A percentile compares a stretch with the other conserved stretches of the same genome.
Conservation (phyloP, 2,329 filamentous ascomycete genomes). For the Penicillium corylophilum region DNA sequence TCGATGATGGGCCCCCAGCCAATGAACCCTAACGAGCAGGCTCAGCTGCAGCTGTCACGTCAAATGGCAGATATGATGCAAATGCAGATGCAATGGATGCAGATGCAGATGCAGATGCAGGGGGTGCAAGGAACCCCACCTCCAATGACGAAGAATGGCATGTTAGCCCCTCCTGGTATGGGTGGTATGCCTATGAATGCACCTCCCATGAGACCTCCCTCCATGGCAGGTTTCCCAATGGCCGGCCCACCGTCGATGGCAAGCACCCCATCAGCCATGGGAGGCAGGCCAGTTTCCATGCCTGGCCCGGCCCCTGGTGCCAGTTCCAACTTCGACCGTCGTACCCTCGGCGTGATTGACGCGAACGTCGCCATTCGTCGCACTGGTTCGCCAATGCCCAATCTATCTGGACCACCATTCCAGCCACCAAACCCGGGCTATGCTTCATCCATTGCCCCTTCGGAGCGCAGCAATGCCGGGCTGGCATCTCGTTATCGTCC, state of each 20-base stretch:
- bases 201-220: constrained; percentile 21
- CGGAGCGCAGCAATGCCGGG: constrained; percentile 90
- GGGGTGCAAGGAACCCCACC: constrained; percentile 36
- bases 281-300: constrained; percentile 50
- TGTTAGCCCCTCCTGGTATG: constrained; percentile 20
- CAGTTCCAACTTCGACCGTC: constrained; percentile 45
- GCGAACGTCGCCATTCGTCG: constrained; percentile 51
- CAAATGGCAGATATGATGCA: constrained; percentile 88
- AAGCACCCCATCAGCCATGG: constrained; percentile 24
- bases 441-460: constrained; percentile 88
- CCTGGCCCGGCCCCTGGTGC: constrained; percentile 29
- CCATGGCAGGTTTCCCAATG: constrained; percentile 15
- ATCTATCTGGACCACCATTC: constrained; percentile 30
- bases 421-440: constrained; percentile 53
- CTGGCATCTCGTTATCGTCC: constrained; percentile 87
- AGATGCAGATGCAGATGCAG: constrained; percentile 66
- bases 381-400: constrained; percentile 36
- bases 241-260: constrained; percentile 10
- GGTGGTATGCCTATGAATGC: constrained; percentile 13
- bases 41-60: constrained; percentile 75
- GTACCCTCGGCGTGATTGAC: constrained; percentile 83
- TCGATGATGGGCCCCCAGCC: constrained; percentile 33
- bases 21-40: constrained; percentile 64
- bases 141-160: constrained; percentile 30
- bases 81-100: constrained; percentile 94